phyloP scores from a whole-genome alignment of 2,329 filamentous ascomycete genomes.

The Aspergillus quadrilineatus region DNA sequence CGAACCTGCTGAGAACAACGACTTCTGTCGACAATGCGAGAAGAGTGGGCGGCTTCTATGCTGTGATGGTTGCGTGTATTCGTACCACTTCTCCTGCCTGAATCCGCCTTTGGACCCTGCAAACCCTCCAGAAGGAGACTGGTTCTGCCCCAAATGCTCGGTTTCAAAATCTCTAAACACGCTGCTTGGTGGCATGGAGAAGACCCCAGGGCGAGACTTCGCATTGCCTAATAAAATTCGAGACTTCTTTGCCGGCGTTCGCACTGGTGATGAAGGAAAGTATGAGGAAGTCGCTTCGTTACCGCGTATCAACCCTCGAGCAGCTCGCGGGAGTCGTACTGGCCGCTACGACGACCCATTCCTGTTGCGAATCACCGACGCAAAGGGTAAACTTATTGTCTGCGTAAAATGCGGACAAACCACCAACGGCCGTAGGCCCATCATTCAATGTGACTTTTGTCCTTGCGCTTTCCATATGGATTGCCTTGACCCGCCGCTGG shows the following conservation, averaged over 20 bases:
- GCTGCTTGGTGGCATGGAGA: slow-evolving; percentile 65
- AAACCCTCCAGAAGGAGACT: slow-evolving; percentile 67
- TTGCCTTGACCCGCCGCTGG: slow-evolving; percentile 80
- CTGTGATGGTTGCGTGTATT: slow-evolving; percentile 87
- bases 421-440: slow-evolving; percentile 63
- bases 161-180: slow-evolving; percentile 60
- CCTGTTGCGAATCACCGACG: slow-evolving; percentile 60
- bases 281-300: slow-evolving; percentile 67
- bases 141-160: slow-evolving; percentile 71
- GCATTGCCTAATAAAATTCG: slow-evolving; percentile 69
- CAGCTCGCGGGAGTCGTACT: slow-evolving; percentile 19
- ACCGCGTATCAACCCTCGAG: slow-evolving; percentile 23
- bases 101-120: slow-evolving; percentile 72
- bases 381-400: slow-evolving; percentile 71
- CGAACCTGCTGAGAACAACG: slow-evolving; percentile 68
- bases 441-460: slow-evolving; percentile 85
- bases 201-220: slow-evolving; percentile 70
- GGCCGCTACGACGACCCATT: slow-evolving; percentile 31
- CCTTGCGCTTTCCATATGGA: slow-evolving; percentile 85
- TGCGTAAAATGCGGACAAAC: slow-evolving; percentile 74
- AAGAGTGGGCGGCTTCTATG: slow-evolving; percentile 83
- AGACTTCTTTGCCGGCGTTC: slow-evolving; percentile 76
- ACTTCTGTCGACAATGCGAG: slow-evolving; percentile 83
- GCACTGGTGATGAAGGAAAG: slow-evolving; percentile 71
- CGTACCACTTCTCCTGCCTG: slow-evolving; percentile 87